A percentile compares a stretch with the other conserved stretches of the same genome.
Conservation (phyloP, 139 green algal species). For the Chloropicon primus region DNA sequence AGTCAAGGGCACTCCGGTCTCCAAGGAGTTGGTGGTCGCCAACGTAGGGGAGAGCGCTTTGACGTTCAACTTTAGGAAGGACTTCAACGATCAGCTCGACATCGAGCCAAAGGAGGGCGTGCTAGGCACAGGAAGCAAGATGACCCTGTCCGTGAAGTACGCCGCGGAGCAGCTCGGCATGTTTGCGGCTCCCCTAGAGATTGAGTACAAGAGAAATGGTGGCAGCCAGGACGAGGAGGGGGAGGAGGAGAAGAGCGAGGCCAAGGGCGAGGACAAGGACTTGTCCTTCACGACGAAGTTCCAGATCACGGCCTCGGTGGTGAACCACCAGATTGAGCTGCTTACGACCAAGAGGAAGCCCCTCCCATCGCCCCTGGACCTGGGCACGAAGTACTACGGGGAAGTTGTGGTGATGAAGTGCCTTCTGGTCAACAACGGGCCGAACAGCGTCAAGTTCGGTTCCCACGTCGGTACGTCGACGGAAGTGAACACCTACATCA, state of each 20-base stretch:
- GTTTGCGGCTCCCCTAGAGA: neutral
- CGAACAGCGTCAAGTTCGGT: neutral
- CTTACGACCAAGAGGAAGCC: neutral
- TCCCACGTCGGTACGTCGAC: neutral
- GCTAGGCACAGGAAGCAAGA: neutral
- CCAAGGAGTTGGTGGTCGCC: neutral
- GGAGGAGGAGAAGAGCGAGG: neutral
- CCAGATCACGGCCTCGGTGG: neutral
- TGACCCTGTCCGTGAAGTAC: neutral
- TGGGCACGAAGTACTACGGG: conserved; percentile 9
- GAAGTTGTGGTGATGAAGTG: neutral
- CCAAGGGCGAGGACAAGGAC: neutral
- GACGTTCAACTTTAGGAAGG: neutral
- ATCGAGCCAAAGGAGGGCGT: neutral
- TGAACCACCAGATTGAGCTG: neutral
- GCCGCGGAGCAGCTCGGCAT: neutral
- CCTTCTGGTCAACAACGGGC: conserved; percentile 12
- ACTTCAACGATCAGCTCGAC: neutral
- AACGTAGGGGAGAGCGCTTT: neutral
- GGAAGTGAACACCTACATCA: neutral
- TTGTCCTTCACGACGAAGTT: neutral
- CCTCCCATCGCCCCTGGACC: neutral
- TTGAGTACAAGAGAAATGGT: neutral
- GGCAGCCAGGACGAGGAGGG: neutral
- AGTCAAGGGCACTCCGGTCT: neutral